Evolutionary conservation across 2,329 filamentous ascomycete species (phyloP).

Genomic region (Ceratocystis harringtonii): DNA sequence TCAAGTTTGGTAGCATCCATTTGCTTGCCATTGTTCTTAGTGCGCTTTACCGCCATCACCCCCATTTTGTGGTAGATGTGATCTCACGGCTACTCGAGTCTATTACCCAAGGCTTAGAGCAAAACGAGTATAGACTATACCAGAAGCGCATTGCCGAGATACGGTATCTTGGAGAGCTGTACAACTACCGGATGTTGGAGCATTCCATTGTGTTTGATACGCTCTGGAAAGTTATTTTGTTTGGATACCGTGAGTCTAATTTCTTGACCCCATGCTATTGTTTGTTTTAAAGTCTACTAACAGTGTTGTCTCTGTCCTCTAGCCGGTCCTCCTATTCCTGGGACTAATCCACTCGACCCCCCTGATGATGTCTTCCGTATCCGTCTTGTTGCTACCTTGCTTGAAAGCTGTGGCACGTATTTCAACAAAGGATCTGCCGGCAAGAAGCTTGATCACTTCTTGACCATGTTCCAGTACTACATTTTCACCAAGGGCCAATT

Average conservation of each 20-base stretch:
- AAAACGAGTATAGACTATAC: slow-evolving; percentile 95
- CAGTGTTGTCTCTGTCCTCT: slow-evolving; percentile 15
- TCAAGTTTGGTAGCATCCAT: slow-evolving; percentile 95
- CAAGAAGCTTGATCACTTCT: slow-evolving; percentile 95
- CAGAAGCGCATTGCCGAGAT: slow-evolving; percentile 89
- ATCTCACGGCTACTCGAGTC: slow-evolving; percentile 86
- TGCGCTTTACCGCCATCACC: slow-evolving; percentile 80
- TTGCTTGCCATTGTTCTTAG: slow-evolving; percentile 79
- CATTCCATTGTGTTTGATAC: slow-evolving; percentile 91
- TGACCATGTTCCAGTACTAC: slow-evolving; percentile 95
- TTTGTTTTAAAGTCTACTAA: background rate
- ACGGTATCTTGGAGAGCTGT: slow-evolving; percentile 90
- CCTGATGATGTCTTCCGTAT: slow-evolving; percentile 95
- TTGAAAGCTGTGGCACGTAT: slow-evolving; percentile 92
- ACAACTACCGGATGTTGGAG: slow-evolving; percentile 95
- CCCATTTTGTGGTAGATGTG: slow-evolving; percentile 76
- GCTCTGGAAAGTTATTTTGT: slow-evolving; percentile 85
- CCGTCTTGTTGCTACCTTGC: slow-evolving; percentile 69
- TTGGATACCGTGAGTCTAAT: slow-evolving; percentile 53
- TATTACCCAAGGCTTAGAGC: slow-evolving; percentile 73
- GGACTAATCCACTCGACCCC: slow-evolving; percentile 64
- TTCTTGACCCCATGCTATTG: background rate
- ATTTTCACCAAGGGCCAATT: slow-evolving; percentile 76
- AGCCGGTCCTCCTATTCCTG: slow-evolving; percentile 69
- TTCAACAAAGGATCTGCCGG: slow-evolving; percentile 86